A percentile compares a stretch with the other conserved stretches of the same genome.
Evolutionary conservation across 2,329 filamentous ascomycete species (phyloP).

Genomic region (Plectosphaerella plurivora): DNA sequence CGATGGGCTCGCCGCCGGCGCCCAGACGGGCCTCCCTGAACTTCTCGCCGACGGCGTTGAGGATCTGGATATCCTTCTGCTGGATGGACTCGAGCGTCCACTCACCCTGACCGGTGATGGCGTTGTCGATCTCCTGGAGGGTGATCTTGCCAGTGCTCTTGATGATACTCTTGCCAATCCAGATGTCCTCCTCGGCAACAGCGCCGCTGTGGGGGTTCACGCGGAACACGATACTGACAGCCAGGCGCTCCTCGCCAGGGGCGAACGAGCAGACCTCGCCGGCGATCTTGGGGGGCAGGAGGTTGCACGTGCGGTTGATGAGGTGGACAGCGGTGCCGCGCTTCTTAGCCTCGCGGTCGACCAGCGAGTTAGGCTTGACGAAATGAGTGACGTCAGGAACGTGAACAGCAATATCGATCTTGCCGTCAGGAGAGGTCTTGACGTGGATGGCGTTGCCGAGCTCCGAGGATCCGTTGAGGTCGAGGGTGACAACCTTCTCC

Average conservation of each 20-base stretch:
- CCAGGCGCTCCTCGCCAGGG: conserved; percentile 84
- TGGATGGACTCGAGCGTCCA: conserved; percentile 63
- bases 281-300: conserved; percentile 83
- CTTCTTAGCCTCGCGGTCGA: conserved; percentile 97
- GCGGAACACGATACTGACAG: conserved; percentile 89
- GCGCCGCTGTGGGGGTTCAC: conserved; percentile 76
- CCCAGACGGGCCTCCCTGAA: conserved; percentile 86
- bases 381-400: conserved; percentile 95
- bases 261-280: conserved; percentile 83
- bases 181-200: conserved; percentile 80
- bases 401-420: conserved; percentile 91
- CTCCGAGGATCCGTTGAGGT: conserved; percentile 81
- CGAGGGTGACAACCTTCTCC: conserved; percentile 87
- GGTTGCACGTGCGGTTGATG: conserved; percentile 80
- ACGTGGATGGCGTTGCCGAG: conserved; percentile 91
- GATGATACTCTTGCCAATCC: conserved; percentile 90
- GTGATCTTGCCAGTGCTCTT: conserved; percentile 85
- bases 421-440: conserved; percentile 76
- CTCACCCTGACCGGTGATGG: conserved; percentile 60
- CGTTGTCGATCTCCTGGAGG: conserved; percentile 80
- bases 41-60: conserved; percentile 78
- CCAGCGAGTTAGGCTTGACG: conserved; percentile 90
- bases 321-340: conserved; percentile 93
- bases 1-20: conserved; percentile 72
- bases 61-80: conserved; percentile 72